Base-by-base conservation (phyloP, 2,329 filamentous ascomycete species). In the Mycosphaerella arachidis region DNA sequence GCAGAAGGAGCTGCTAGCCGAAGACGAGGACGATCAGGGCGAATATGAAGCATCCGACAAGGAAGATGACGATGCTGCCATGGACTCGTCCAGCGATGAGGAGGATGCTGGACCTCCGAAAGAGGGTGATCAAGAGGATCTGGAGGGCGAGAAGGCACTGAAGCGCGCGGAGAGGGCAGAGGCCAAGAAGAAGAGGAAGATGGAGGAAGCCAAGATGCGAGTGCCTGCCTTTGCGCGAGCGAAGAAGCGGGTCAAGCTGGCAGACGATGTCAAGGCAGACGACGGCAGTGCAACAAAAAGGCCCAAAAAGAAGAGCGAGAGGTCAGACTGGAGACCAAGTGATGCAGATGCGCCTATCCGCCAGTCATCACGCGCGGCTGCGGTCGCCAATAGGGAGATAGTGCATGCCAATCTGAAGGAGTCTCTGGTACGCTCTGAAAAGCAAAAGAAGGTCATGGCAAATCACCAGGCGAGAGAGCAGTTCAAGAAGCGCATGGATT, bases 71-170 rank as follows among this genome's bases (percentile, higher is more conserved):
- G 93, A 97, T 71, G 86, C 90, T 66, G 87, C 90, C 51, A 88
- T 97, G 79, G 91, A 95, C 13, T 95, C 91, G 0, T 90, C 86
- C 0, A 89, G 91, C 64, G 89, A 92, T 51, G 91, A 94, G 53
- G 91, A 95, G 61, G 86, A 74, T 80, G 86, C 55, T 81, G 88
- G 60, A 75, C 77, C 40, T 76, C 75, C 57, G 73, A 72, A 56
- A 70, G 73, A 68, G 33, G 73, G 68, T 24, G 77, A 72, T 8
- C 75, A 81, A 20, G 85, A 94, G 66, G 91, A 96, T 46, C 74
- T 94, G 4, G 90, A 91, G 58, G 94, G 94, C 35, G 94, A 99
- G 76, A 89, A 87, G 69, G 91, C 96, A 75, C 75, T 99, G 57
- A 86, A 94, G 75, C 87, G 85, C 64, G 84, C 89, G 67, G 91